Base-by-base conservation (phyloP, 2,329 filamentous ascomycete species). In the Ceratocystis lukuohia region DNA sequence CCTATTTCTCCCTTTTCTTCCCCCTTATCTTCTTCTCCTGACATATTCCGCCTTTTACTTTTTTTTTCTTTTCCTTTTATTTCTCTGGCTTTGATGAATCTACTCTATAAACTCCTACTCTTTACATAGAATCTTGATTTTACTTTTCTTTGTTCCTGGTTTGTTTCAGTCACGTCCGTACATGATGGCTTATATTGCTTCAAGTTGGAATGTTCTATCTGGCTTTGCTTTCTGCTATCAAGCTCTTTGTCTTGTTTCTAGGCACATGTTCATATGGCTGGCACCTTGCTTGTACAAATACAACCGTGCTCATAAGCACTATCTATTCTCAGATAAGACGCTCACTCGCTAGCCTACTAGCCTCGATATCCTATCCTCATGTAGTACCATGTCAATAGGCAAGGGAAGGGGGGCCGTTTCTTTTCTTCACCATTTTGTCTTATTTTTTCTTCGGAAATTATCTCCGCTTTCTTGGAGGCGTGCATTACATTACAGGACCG, bases 121-220 rank as follows among this genome's bases (percentile, higher is more conserved):
- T 62, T 37, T 45, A 37, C 33, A 37, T 61, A 44, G 53, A 33
- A 46, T 44, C 8, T 48, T 10, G 64, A 33, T 25, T 61, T 61
- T 37, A 37, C 25, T 30, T 65, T 46, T 65, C 25, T 30, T 37
- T 56, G 53, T 41, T 65, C 17, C 28, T 65, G 8, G 45, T 28
- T 30, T 59, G 6, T 50, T 65, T 46, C 41, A 33, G 22, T 41
- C 25, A n/a, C 22, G n/a, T 20, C 46, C 33, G 50, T 57, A 57
- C 50, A 57, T 57, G 50, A 28, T 57, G 17, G 7, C 33, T 37
- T 37, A 3, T 37, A 37, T 37, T 37, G 33, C 33, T 37, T 37
- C 10, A 4, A 33, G 8, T 20, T 57, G 7, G 8, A 15, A 15
- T 10, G 15, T 5, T 57, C 12, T 28, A 12, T 57, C 22, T 30